Evolutionary conservation across 768 basidiomycete species (phyloP).

Genomic region (Mycena capillaripes): DNA sequence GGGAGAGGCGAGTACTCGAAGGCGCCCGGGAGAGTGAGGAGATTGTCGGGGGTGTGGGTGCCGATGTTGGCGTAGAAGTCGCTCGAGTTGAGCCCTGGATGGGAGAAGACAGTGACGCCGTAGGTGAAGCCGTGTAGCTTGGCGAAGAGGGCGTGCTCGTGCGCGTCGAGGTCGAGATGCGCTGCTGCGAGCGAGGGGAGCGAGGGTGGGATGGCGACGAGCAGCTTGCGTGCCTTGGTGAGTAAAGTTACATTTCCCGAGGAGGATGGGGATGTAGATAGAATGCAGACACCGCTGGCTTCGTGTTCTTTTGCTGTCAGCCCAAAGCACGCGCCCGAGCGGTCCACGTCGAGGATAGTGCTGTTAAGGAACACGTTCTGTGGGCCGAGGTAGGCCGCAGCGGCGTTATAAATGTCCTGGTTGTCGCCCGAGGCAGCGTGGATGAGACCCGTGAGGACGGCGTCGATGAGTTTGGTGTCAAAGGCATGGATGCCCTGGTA

Average conservation of each 20-base stretch:
- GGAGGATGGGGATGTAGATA: constrained; percentile 1
- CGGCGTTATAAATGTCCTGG: constrained; percentile 19
- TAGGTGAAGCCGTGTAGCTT: constrained; percentile 8
- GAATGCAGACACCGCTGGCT: constrained; percentile 4
- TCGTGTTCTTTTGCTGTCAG: background rate
- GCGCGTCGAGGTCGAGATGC: constrained; percentile 19
- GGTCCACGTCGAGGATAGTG: constrained; percentile 14
- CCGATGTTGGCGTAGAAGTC: constrained; percentile 3
- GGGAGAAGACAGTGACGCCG: constrained; percentile 7
- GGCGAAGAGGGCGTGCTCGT: constrained; percentile 3
- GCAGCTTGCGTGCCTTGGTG: constrained; percentile 16
- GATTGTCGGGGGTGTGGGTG: constrained; percentile 1
- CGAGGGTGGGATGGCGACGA: constrained; percentile 22
- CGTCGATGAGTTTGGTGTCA: constrained; percentile 7
- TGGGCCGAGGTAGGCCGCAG: constrained; percentile 4
- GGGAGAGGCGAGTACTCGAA: background rate
- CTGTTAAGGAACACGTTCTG: constrained; percentile 18
- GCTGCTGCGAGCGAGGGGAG: constrained; percentile 6
- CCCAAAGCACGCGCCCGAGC: constrained; percentile 15
- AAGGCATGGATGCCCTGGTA: constrained; percentile 15
- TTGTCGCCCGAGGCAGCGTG: constrained; percentile 9
- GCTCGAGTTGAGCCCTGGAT: constrained; percentile 10
- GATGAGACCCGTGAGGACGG: background rate
- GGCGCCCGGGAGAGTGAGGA: constrained; percentile 2
- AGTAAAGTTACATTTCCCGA: background rate